Conservation (phyloP, 192 early-diverging fungal genomes). For the Podila epicladia region DNA sequence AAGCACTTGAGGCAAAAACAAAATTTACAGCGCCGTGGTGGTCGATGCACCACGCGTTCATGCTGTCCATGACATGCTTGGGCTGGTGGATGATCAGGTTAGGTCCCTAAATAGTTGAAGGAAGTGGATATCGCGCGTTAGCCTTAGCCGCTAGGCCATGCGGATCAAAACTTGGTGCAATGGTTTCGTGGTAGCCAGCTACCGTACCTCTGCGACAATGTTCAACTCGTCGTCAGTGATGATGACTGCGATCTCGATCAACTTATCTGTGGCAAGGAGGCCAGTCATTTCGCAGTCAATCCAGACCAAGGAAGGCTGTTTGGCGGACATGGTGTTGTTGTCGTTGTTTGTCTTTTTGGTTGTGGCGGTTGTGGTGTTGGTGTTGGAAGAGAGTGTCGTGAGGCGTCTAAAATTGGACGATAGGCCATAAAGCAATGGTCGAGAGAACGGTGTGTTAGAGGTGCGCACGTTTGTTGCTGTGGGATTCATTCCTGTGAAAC, state of each 20-base stretch:
- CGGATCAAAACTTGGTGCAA: not conserved
- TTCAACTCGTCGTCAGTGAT: slow-evolving; percentile 91
- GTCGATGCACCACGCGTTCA: slow-evolving; percentile 92
- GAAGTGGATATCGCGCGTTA: not conserved
- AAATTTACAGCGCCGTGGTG: slow-evolving; percentile 81
- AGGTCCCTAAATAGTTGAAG: slow-evolving; percentile 56
- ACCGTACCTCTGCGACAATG: slow-evolving; percentile 72
- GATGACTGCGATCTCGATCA: slow-evolving; percentile 92
- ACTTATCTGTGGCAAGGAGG: slow-evolving; percentile 73
- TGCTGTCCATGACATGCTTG: slow-evolving; percentile 79
- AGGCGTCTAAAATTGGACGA: too few relatives aligned
- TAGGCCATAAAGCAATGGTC: too few relatives aligned
- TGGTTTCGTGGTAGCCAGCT: not conserved
- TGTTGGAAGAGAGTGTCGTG: not conserved
- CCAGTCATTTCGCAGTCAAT: slow-evolving; percentile 91
- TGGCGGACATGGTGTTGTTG: not conserved
- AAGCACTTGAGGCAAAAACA: not conserved
- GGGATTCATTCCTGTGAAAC: too few relatives aligned
- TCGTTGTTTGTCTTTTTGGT: not conserved
- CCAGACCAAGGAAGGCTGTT: slow-evolving; percentile 78
- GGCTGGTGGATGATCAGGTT: slow-evolving; percentile 80
- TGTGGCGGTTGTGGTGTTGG: not conserved
- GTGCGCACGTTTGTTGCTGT: too few relatives aligned
- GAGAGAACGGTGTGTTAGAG: too few relatives aligned
- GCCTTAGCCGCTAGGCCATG: not conserved